Conservation (phyloP, 768 basidiomycete species). For the Leccinum aurantiacum region DNA sequence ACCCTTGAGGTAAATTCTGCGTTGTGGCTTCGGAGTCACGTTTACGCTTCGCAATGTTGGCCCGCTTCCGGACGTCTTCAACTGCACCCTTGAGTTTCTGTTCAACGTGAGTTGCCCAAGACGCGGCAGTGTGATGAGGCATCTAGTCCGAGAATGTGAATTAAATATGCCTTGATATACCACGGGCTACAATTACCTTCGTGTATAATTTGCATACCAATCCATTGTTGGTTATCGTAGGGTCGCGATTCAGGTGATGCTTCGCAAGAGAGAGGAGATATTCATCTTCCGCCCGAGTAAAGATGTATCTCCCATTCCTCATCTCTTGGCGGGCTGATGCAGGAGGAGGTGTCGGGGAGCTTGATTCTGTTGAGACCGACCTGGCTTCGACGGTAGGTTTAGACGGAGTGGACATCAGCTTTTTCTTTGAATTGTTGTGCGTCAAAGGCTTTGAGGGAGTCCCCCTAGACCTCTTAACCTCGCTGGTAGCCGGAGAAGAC, state of each 20-base stretch:
- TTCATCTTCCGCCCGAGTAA: constrained; percentile 50
- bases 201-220: constrained; percentile 41
- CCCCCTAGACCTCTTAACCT: constrained; percentile 3
- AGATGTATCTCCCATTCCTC: constrained; percentile 39
- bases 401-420: not conserved
- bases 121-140: constrained; percentile 52
- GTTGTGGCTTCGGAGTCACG: constrained; percentile 4
- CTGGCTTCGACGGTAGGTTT: not conserved
- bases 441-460: constrained; percentile 9
- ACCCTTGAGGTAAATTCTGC: not conserved
- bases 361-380: constrained; percentile 5
- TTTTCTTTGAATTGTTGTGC: constrained; percentile 12
- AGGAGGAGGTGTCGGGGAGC: constrained; percentile 50
- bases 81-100: constrained; percentile 37
- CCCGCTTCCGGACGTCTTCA: constrained; percentile 49
- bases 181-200: constrained; percentile 41
- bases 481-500: constrained; percentile 4
- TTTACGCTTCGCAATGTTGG: constrained; percentile 53
- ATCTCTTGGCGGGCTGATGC: constrained; percentile 29
- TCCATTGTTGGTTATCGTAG: constrained; percentile 38
- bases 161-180: not conserved
- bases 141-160: constrained; percentile 42
- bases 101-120: constrained; percentile 49
- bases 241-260: constrained; percentile 49
- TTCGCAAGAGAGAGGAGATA: constrained; percentile 47